Evolutionary conservation across 768 basidiomycete genomes (phyloP).

Genomic region (Boletales sp.): DNA sequence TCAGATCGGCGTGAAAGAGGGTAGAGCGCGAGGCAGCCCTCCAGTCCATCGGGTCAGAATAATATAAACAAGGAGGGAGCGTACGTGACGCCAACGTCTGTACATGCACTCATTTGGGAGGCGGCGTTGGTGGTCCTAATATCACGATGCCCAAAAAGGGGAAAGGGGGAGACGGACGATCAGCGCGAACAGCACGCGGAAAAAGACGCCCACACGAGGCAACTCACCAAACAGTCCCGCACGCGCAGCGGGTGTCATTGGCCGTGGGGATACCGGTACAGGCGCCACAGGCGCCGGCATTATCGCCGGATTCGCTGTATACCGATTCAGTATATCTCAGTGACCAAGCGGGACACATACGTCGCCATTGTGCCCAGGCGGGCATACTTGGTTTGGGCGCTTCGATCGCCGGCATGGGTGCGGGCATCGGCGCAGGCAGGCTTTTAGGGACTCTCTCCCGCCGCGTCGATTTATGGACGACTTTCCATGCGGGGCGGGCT

Average conservation of each 20-base stretch:
- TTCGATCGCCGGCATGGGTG: slow-evolving; percentile 36
- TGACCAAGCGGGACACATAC: slow-evolving; percentile 33
- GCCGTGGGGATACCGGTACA: slow-evolving; percentile 27
- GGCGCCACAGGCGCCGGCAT: slow-evolving; percentile 49
- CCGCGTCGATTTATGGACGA: slow-evolving; percentile 61
- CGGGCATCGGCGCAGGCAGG: slow-evolving; percentile 35
- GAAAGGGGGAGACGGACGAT: neutral
- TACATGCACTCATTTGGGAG: neutral
- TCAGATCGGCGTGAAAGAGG: too few relatives aligned
- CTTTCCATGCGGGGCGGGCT: slow-evolving; percentile 72
- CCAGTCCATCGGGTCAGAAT: too few relatives aligned
- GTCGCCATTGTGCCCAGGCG: slow-evolving; percentile 87
- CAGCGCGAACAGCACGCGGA: neutral
- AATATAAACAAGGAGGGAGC: too few relatives aligned
- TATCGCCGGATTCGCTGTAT: slow-evolving; percentile 60
- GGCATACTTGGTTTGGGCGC: slow-evolving; percentile 54
- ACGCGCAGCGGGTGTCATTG: slow-evolving; percentile 48
- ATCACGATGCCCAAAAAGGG: too few relatives aligned
- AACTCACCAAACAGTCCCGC: slow-evolving; percentile 63
- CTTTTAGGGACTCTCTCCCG: slow-evolving; percentile 45
- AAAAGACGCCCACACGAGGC: neutral
- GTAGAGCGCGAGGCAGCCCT: too few relatives aligned
- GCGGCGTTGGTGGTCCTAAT: slow-evolving; percentile 32
- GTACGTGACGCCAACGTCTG: too few relatives aligned
- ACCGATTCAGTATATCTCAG: too few relatives aligned